Conservation (phyloP, 176 grass and related monocot species). For the Lolium rigidum region DNA sequence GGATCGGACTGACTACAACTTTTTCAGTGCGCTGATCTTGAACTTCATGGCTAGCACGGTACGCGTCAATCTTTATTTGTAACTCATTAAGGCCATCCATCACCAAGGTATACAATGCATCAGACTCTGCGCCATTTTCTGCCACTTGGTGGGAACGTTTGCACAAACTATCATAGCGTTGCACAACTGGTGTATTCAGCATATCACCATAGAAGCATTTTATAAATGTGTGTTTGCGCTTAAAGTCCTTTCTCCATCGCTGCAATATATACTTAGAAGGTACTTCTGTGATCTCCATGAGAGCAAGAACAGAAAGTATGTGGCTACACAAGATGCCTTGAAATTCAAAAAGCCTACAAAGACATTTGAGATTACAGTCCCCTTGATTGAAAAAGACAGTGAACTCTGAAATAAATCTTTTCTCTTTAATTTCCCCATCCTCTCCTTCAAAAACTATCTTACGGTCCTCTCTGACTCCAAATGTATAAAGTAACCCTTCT, state of each 20-base stretch:
- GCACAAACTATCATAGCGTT: neutral
- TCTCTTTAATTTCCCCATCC: neutral
- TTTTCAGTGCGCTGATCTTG: neutral
- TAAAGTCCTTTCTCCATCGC: neutral
- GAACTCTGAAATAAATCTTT: neutral
- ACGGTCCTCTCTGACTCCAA: neutral
- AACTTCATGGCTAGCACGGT: neutral
- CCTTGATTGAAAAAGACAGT: neutral
- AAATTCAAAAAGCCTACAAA: neutral
- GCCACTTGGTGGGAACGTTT: neutral
- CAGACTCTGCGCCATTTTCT: neutral
- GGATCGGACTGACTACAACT: neutral
- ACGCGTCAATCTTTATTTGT: slow-evolving; percentile 1
- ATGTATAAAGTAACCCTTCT: neutral
- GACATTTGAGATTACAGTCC: neutral
- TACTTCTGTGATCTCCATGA: neutral
- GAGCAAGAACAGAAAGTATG: neutral
- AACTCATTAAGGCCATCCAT: slow-evolving; percentile 1
- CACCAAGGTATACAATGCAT: neutral
- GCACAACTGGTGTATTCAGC: neutral
- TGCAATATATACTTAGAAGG: neutral
- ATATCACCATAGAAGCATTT: slow-evolving; percentile 7
- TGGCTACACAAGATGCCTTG: neutral
- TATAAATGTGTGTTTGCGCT: neutral
- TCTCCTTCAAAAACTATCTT: neutral